Conservation (phyloP, 495 filamentous ascomycete species). For the Cenococcum geophilum region DNA sequence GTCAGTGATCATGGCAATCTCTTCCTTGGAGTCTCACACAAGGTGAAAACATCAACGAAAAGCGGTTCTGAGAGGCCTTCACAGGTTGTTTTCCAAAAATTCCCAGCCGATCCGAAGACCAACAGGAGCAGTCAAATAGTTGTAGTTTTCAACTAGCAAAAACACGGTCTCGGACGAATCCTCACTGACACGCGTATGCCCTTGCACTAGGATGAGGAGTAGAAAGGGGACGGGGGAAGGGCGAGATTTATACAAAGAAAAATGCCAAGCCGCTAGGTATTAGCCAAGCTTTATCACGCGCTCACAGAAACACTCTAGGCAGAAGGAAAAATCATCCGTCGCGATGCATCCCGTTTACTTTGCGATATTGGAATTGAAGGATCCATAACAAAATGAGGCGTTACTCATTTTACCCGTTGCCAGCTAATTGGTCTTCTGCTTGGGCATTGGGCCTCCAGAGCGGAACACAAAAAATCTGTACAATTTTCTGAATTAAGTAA, state of each 20-base stretch:
- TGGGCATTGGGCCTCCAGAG: no score
- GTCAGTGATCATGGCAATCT: constrained; percentile 10
- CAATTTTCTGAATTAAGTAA: no score
- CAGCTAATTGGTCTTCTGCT: no score
- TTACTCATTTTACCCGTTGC: no score
- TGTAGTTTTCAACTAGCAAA: constrained; percentile 58
- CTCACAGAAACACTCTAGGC: no score
- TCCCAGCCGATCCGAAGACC: constrained; percentile 14
- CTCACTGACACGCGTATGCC: constrained; percentile 50
- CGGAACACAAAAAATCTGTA: no score
- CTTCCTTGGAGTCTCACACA: constrained; percentile 16
- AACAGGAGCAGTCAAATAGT: background rate
- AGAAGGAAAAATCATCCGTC: no score
- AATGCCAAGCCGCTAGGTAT: no score
- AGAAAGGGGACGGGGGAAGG: background rate
- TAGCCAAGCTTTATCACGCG: no score
- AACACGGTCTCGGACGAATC: constrained; percentile 54
- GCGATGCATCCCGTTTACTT: no score
- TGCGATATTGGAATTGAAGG: no score
- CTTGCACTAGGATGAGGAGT: constrained; percentile 4
- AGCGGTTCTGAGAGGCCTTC: constrained; percentile 10
- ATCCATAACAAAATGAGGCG: no score
- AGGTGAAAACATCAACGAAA: constrained; percentile 27
- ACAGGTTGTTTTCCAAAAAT: constrained; percentile 30
- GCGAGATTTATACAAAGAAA: background rate